phyloP scores from a whole-genome alignment of 2,329 filamentous ascomycete genomes.

The Cladosporium austrohemisphaericum region DNA sequence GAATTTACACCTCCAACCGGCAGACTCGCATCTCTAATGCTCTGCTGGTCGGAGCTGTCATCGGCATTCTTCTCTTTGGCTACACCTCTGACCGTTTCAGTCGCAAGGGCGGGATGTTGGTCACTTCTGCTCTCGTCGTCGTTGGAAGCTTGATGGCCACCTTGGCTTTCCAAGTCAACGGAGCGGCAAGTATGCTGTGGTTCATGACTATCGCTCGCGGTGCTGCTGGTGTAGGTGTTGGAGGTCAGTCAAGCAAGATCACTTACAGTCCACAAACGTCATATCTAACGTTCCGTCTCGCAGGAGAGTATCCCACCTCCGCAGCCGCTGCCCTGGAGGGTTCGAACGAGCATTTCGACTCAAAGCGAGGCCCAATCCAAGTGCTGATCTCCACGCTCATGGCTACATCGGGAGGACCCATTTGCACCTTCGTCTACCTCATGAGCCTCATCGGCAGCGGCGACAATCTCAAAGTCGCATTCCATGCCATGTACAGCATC shows the following conservation, averaged over 20 bases:
- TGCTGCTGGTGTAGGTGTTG: slow-evolving; percentile 29
- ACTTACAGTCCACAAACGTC: too few species aligned
- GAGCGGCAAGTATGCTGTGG: slow-evolving; percentile 48
- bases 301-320: slow-evolving; percentile 49
- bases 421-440: slow-evolving; percentile 31
- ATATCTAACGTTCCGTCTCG: slow-evolving; percentile 44
- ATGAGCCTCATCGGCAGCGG: slow-evolving; percentile 36
- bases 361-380: slow-evolving; percentile 27
- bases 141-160: slow-evolving; percentile 36
- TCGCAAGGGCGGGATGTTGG: slow-evolving; percentile 33
- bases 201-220: slow-evolving; percentile 51
- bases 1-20: slow-evolving; percentile 29
- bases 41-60: slow-evolving; percentile 32
- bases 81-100: slow-evolving; percentile 33
- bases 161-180: slow-evolving; percentile 35
- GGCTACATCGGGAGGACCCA: slow-evolving; percentile 23
- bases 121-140: slow-evolving; percentile 32
- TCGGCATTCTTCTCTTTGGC: slow-evolving; percentile 34
- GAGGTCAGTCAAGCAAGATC: background rate
- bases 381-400: slow-evolving; percentile 27
- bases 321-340: slow-evolving; percentile 47
- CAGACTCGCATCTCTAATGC: slow-evolving; percentile 35
- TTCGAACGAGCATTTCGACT: slow-evolving; percentile 44
- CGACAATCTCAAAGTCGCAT: slow-evolving; percentile 39
- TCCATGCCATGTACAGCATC: slow-evolving; percentile 42